Evolutionary conservation across 345 rosid species (phyloP).

Genomic region (Salix suchowensis): DNA sequence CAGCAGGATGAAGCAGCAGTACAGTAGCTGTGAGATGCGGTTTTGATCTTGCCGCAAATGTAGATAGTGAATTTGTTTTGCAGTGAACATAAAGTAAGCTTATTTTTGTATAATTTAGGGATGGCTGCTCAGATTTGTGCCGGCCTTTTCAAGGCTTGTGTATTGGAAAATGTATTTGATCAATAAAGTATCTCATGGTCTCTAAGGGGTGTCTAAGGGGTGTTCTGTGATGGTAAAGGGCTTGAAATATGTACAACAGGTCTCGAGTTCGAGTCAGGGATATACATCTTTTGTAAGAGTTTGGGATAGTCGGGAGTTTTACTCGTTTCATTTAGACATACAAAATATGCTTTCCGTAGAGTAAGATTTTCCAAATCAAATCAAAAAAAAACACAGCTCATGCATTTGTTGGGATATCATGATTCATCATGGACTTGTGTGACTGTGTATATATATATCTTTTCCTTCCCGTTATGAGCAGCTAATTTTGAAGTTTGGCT

Average conservation of each 20-base stretch:
- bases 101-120: neutral
- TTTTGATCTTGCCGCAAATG: neutral
- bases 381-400: no score
- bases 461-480: no score
- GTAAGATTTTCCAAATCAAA: no score
- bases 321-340: no score
- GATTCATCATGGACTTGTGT: neutral
- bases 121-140: neutral
- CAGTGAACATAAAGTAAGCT: conserved; percentile 1
- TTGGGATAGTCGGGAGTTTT: no score
- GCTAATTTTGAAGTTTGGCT: neutral
- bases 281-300: no score
- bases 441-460: no score
- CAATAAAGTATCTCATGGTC: neutral
- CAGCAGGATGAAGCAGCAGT: conserved; percentile 68
- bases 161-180: neutral
- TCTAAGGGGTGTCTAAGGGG: no score
- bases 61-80: conserved; percentile 20
- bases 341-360: no score
- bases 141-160: neutral
- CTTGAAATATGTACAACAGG: no score
- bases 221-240: no score
- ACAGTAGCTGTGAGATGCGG: conserved; percentile 18
- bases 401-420: neutral
- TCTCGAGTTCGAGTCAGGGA: no score